These are phyloP conservation scores for Artemisia annua DNA, from an alignment of 129 eudicot species.

Conservation along the genomic window DNA sequence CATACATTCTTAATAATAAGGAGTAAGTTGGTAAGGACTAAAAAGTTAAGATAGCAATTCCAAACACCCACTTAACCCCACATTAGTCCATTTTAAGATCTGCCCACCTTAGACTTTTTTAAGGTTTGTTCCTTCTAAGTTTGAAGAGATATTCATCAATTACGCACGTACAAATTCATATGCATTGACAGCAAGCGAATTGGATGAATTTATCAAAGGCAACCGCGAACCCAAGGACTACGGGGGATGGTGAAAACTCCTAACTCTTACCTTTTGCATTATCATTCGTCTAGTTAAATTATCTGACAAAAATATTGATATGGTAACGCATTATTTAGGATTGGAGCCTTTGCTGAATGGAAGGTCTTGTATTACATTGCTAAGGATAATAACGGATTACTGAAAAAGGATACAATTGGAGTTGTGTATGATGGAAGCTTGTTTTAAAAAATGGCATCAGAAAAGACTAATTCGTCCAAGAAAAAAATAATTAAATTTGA, in stretches of 20 bases:
- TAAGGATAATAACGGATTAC: slow-evolving; percentile 63
- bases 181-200: slow-evolving; percentile 57
- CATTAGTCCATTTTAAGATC: too few species aligned
- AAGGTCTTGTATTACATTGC: slow-evolving; percentile 54
- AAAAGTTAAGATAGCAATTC: too few species aligned
- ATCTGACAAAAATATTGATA: not conserved
- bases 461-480: slow-evolving; percentile 15
- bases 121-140: slow-evolving; percentile 59
- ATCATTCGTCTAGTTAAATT: not conserved
- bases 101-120: too few species aligned
- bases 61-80: too few species aligned
- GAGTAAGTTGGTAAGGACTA: too few species aligned
- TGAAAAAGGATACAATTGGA: slow-evolving; percentile 54
- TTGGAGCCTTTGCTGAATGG: slow-evolving; percentile 61
- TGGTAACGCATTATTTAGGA: slow-evolving; percentile 34
- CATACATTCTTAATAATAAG: not conserved
- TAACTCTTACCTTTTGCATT: not conserved
- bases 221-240: slow-evolving; percentile 72
- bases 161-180: slow-evolving; percentile 52
- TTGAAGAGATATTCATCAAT: slow-evolving; percentile 75
- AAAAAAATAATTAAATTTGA: slow-evolving; percentile 15
- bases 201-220: slow-evolving; percentile 49
- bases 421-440: slow-evolving; percentile 77
- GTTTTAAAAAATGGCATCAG: slow-evolving; percentile 38
- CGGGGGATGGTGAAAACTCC: slow-evolving; percentile 47